Conservation (phyloP, 148 eudicot genomes). For the Talinum fruticosum region DNA sequence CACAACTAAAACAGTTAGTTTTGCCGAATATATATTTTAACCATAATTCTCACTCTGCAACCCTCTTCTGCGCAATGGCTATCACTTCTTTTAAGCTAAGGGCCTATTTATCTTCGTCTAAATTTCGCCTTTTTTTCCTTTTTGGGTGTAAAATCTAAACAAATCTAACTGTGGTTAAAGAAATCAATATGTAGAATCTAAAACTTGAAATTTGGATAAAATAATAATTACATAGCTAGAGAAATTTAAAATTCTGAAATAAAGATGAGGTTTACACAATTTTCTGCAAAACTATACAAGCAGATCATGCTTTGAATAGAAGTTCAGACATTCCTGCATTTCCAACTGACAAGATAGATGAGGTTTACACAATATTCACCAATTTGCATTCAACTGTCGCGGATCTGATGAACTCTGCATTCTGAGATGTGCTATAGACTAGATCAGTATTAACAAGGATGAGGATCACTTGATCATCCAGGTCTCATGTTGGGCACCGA, state of each 20-base stretch:
- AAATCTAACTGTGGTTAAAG: not conserved
- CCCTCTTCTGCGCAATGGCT: no score
- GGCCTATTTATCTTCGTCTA: no score
- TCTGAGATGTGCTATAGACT: not conserved
- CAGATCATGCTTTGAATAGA: not conserved
- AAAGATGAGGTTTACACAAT: no score
- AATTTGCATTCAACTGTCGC: not conserved
- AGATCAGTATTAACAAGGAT: not conserved
- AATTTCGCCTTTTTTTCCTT: no score
- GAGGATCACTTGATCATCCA: not conserved
- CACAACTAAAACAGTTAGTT: no score
- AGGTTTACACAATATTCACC: not conserved
- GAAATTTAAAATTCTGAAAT: no score
- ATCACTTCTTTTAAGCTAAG: no score
- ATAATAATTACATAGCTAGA: no score
- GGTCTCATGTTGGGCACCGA: slow-evolving; percentile 16
- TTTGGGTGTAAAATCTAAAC: no score
- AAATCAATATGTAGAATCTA: not conserved
- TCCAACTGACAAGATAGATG: not conserved
- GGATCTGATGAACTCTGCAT: not conserved
- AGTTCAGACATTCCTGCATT: not conserved
- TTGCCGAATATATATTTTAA: no score
- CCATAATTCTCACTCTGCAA: no score
- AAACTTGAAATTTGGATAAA: no score
- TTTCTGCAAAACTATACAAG: slow-evolving; percentile 2